A percentile compares a stretch with the other conserved stretches of the same genome.
phyloP scores from a whole-genome alignment of 2,329 filamentous ascomycete genomes.

The Penicillium expansum region DNA sequence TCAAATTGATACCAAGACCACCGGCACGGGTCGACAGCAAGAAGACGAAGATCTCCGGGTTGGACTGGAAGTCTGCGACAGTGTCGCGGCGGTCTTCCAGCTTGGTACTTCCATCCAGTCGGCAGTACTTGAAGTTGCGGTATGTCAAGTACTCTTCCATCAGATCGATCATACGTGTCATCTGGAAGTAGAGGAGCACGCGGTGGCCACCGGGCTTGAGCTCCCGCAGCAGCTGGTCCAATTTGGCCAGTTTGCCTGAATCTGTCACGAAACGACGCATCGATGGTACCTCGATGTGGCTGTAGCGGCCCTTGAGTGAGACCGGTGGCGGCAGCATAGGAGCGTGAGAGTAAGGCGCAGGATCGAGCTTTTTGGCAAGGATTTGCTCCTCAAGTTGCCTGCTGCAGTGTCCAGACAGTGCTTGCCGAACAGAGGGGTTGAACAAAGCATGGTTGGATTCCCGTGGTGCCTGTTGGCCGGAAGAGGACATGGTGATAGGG shows the following conservation, averaged over 20 bases:
- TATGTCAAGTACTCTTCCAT: slow-evolving; percentile 99
- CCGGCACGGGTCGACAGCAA: slow-evolving; percentile 91
- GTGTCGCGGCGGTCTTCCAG: slow-evolving; percentile 95
- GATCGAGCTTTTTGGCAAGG: slow-evolving; percentile 68
- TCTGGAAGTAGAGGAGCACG: slow-evolving; percentile 98
- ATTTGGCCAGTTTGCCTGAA: slow-evolving; percentile 88
- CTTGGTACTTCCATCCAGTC: slow-evolving; percentile 94
- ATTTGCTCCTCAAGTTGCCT: slow-evolving; percentile 68
- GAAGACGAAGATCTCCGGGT: slow-evolving; percentile 95
- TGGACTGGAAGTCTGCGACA: slow-evolving; percentile 92
- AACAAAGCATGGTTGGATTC: slow-evolving; percentile 73
- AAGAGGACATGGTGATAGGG: slow-evolving; percentile 76
- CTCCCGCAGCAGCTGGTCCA: slow-evolving; percentile 81
- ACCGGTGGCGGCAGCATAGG: slow-evolving; percentile 77
- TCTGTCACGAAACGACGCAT: slow-evolving; percentile 98
- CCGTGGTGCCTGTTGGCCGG: slow-evolving; percentile 60
- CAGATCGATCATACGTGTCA: slow-evolving; percentile 99
- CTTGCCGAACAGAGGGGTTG: slow-evolving; percentile 70
- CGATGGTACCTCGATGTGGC: slow-evolving; percentile 86
- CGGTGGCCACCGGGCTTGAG: slow-evolving; percentile 91
- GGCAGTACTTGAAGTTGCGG: slow-evolving; percentile 98
- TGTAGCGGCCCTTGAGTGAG: slow-evolving; percentile 79
- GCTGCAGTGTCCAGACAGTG: slow-evolving; percentile 64
- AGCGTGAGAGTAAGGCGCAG: slow-evolving; percentile 53
- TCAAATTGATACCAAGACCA: slow-evolving; percentile 97